Base-by-base conservation (phyloP, 371 early-diverging fungal genomes). In the Umbelopsis sp. region DNA sequence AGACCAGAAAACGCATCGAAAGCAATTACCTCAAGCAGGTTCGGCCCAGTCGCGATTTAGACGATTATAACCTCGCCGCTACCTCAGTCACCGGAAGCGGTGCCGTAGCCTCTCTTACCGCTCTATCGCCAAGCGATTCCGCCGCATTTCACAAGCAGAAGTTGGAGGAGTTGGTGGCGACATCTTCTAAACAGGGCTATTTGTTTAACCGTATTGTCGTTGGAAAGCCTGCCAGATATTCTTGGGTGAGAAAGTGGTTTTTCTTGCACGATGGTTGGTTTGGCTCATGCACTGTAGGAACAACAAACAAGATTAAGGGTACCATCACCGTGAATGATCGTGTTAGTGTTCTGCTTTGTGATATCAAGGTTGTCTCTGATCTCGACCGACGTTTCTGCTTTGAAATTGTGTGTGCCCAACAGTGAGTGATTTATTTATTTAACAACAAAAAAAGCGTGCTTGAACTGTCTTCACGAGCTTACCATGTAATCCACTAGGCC, bases 301-400 rank as follows among this genome's bases (percentile, higher is more conserved):
- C 80, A 8, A 70, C 81, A 1, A 73, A 76, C 10, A 86, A 86
- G 38, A 72, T 81, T 2, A 85, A 86, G 41, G 89, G 90, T 0
- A 76, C 79, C 18, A 85, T 92, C 18, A 80, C 85, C 0, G 69
- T 83, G 51, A 84, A 85, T 5, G 85, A 87, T 25, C 71, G 89
- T 12, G 81, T 91, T 24, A 85, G 83, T 9, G 83, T 92, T 0
- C 73, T 87, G 10, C 65, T 89, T n/a, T 92, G 91, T 64, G 84
- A 84, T 66, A 79, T 89, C 18, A 83, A 89, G 70, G 83, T 80
- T 12, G 66, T 76, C 29, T 18, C 65, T 10, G 81, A 83, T 63
- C 81, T 83, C 67, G 92, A 92, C 63, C 82, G 92, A 12, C 80
- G 92, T 22, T 89, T 86, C 72, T 89, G 89, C 70, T 93, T 93